Base-by-base conservation (phyloP, 371 early-diverging fungal genomes). In the Rhizopus sp. region DNA sequence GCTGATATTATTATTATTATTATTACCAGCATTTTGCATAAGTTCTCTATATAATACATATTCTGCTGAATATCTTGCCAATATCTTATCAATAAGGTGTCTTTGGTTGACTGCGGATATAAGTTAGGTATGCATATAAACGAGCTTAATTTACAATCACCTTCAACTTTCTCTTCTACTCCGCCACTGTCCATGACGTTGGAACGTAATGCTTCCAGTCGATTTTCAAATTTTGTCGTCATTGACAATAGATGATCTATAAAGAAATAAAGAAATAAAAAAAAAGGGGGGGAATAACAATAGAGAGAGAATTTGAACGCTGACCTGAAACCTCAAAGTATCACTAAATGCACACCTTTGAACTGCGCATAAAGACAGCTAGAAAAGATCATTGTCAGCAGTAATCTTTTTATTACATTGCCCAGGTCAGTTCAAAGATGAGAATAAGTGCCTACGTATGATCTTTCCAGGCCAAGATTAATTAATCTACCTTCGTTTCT, bases 41-140 rank as follows among this genome's bases (percentile, higher is more conserved):
- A 95, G 73, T 73, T 92, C 88, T 54, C 88, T 68, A 51, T 87
- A 89, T 7, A 87, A 76, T 6, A 85, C 86, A 71, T 80, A 87
- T 64, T 92, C 92, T 7, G 93, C 89, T 4, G 91, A 90, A 33
- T 82, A 87, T 69, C 95, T 80, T 13, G 93, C 94, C n/a, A 94
- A 76, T 40, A 95, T 93, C 80, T 96, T 94, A 73, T 96, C 96
- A 60, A 96, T 93, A 41, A 96, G 80, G 67, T 93, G 93, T 29
- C 96, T 82, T 68, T 94, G 95, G 72, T 96, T 94, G 4, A 93
- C 92, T 79, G 54, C 9, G 60, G 10, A 56, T 12, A 16, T 9
- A 31, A 34, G 17, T 13, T 9, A 32, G 52, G 30, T n/a, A 41
- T n/a, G 15, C n/a, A 41, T n/a, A 37, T 5, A 41, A 48, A 5